These are phyloP conservation scores for Vachellia pachyceras DNA, from an alignment of 306 rosid genomes.

Conservation along the genomic window DNA sequence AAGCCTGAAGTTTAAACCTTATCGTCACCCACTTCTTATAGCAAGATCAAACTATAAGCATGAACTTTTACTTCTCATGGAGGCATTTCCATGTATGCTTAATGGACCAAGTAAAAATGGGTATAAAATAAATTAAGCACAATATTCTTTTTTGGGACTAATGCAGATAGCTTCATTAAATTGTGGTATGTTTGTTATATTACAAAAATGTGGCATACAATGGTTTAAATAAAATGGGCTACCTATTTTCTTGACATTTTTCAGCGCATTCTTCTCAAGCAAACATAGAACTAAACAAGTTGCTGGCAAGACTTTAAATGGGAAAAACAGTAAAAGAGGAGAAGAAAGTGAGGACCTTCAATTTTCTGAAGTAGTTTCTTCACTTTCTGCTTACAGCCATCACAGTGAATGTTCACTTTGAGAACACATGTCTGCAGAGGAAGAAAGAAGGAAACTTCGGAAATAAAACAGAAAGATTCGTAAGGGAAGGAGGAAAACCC, in stretches of 20 bases:
- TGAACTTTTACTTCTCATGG: neutral
- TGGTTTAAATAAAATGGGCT: neutral
- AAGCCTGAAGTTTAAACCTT: neutral
- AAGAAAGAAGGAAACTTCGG: conserved; percentile 32
- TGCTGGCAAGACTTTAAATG: neutral
- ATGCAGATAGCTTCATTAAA: neutral
- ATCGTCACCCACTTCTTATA: too few relatives aligned
- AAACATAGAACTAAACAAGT: neutral
- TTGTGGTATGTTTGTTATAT: neutral
- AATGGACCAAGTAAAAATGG: neutral
- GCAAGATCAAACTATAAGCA: conserved; percentile 19
- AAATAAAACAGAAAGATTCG: conserved; percentile 43
- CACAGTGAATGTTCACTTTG: conserved; percentile 96
- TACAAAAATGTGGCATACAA: neutral
- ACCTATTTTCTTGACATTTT: neutral
- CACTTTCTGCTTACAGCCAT: conserved; percentile 98
- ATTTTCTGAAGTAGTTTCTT: conserved; percentile 94
- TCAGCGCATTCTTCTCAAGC: neutral
- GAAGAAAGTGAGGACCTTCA: conserved; percentile 68
- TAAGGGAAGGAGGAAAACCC: conserved; percentile 48
- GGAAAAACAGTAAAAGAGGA: conserved; percentile 6
- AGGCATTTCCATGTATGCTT: too few relatives aligned
- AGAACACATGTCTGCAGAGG: conserved; percentile 81
- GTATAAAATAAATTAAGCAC: neutral
- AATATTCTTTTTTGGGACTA: neutral